Evolutionary conservation across 345 rosid genomes (phyloP).

Genomic region (Syzygium oleosum): DNA sequence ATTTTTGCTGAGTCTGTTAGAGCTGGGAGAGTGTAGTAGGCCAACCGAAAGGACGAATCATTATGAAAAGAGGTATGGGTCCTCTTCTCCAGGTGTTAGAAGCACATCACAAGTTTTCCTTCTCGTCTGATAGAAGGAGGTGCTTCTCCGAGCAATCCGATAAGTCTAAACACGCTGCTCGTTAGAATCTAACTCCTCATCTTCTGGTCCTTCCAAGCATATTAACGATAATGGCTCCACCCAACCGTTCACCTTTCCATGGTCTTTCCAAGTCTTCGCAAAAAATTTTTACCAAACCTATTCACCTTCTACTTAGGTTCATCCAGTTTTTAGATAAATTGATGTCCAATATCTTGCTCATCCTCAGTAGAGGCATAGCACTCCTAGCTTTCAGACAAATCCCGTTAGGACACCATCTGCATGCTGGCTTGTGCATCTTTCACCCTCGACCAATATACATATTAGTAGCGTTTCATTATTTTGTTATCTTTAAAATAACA

Average conservation of each 20-base stretch:
- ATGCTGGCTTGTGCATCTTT: neutral
- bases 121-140: neutral
- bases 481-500: neutral
- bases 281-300: neutral
- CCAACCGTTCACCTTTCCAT: neutral
- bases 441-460: neutral
- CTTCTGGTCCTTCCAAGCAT: neutral
- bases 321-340: neutral
- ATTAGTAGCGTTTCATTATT: neutral
- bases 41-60: neutral
- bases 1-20: neutral
- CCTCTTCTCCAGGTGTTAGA: neutral
- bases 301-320: neutral
- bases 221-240: neutral
- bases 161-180: neutral
- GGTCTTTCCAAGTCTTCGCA: neutral
- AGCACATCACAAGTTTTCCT: neutral
- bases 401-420: neutral
- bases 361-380: neutral
- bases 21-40: neutral
- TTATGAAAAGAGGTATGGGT: neutral
- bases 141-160: neutral
- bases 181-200: neutral
- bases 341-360: neutral
- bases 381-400: neutral